Base-by-base conservation (phyloP, 2,329 filamentous ascomycete species). In the Fusarium scirpi region DNA sequence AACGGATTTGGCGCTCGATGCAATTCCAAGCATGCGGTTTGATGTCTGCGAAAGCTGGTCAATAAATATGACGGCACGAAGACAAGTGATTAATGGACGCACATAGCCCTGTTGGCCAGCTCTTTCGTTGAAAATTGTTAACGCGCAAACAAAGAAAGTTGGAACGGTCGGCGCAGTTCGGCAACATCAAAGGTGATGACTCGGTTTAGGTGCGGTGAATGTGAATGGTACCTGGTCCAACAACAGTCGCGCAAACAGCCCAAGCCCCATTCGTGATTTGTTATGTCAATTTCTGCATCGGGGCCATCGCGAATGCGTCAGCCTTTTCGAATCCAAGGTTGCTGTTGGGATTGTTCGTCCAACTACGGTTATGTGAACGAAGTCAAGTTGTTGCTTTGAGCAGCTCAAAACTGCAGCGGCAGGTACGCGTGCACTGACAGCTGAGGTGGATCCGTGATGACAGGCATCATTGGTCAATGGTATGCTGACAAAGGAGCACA, bases 21-120 rank as follows among this genome's bases (percentile, higher is more conserved):
- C 41, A 46, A 65, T 55, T 47, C 54, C 67, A 48, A 67, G 73
- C 77, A 78, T 77, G 48, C 60, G 67, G 47, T 62, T 62, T 47
- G 62, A 49, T n/a, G 52, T 38, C 71, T 74, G 18, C 18, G 18
- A n/a, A 4, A 22, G n/a, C 34, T 46, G 54, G 49, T 68, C 45
- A 67, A 40, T 15, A 27, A 24, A 25, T 7, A 12, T 24, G n/a
- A 7, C 11, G 24, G 13, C 12, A 8, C 30, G 1, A 27, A 30
- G 18, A 40, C n/a, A n/a, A 41, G 24, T 22, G 32, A n/a, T n/a
- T 10, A 24, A 48, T 32, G 30, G 15, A 46, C 52, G 58, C 51
- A 74, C 74, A 58, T 68, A 40, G 56, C 64, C 45, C 63, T 60
- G 29, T 47, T 64, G 65, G 58, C 62, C 59, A 29, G 38, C 25